phyloP scores from a whole-genome alignment of 306 rosid genomes.

The Lathyrus tuberosus region DNA sequence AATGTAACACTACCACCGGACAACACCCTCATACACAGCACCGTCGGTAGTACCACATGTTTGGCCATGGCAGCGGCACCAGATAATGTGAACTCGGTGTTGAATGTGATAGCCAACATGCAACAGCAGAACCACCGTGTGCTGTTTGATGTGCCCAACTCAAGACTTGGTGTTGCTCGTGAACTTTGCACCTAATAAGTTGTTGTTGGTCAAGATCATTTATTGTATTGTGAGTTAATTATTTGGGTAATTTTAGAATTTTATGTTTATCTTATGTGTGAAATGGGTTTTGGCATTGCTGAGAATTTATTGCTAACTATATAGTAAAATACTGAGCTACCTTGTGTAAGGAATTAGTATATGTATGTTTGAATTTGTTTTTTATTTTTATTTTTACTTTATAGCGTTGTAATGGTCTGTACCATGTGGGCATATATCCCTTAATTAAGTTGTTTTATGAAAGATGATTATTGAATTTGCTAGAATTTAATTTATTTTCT shows the following conservation, averaged over 20 bases:
- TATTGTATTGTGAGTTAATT: conserved; percentile 28
- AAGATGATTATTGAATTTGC: not conserved
- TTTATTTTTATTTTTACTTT: not conserved
- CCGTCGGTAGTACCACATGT: conserved; percentile 66
- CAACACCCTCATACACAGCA: conserved; percentile 78
- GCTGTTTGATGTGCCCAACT: conserved; percentile 78
- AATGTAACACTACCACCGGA: conserved; percentile 81
- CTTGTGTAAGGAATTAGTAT: conserved; percentile 24
- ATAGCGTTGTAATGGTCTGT: conserved; percentile 30
- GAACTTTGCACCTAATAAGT: conserved; percentile 63
- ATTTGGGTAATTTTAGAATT: conserved; percentile 15
- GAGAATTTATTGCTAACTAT: conserved; percentile 39
- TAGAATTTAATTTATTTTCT: too few relatives aligned
- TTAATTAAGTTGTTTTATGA: not conserved
- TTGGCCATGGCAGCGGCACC: conserved; percentile 90
- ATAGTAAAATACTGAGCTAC: conserved; percentile 28
- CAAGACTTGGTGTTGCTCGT: conserved; percentile 84
- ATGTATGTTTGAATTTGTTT: conserved; percentile 12
- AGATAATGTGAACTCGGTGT: conserved; percentile 78
- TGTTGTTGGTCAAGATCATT: not conserved
- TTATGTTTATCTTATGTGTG: conserved; percentile 16
- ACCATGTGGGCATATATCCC: conserved; percentile 35
- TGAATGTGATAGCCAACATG: conserved; percentile 90
- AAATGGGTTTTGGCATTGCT: conserved; percentile 37
- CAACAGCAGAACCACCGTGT: conserved; percentile 95